Conservation (phyloP, 768 basidiomycete species). For the Suillus occidentalis region DNA sequence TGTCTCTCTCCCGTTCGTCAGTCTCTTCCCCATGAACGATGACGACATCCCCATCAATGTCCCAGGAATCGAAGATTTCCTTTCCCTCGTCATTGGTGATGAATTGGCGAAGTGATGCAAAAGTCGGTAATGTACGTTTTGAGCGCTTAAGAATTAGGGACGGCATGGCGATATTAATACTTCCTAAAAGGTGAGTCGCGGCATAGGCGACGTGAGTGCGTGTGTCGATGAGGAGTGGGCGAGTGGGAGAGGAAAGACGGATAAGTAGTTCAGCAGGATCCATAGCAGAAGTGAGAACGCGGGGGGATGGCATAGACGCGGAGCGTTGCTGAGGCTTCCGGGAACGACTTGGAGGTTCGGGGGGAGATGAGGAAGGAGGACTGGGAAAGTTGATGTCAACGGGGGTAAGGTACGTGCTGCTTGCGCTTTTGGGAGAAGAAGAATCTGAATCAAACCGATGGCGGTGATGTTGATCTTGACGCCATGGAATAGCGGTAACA, state of each 20-base stretch:
- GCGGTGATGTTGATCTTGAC: conserved; percentile 10
- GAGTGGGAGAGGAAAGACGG: conserved; percentile 47
- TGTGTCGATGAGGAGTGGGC: conserved; percentile 81
- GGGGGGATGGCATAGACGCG: conserved; percentile 17
- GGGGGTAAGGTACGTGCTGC: conserved; percentile 55
- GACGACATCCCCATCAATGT: conserved; percentile 64
- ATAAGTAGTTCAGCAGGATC: conserved; percentile 47
- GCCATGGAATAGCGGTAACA: neutral
- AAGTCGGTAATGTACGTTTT: conserved; percentile 53
- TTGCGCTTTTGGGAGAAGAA: conserved; percentile 45
- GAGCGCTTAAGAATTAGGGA: conserved; percentile 88
- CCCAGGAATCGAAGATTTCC: conserved; percentile 52
- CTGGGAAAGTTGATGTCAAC: conserved; percentile 33
- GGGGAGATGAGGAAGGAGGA: conserved; percentile 23
- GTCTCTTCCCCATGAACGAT: conserved; percentile 80
- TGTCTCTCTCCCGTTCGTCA: conserved; percentile 61
- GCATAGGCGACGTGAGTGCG: conserved; percentile 68
- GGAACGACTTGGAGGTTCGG: conserved; percentile 18
- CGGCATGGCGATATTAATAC: conserved; percentile 85
- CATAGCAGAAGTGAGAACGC: conserved; percentile 37
- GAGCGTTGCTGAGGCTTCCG: conserved; percentile 5
- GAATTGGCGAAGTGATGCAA: conserved; percentile 75
- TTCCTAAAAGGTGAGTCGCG: conserved; percentile 61
- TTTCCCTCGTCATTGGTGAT: conserved; percentile 79
- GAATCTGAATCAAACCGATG: conserved; percentile 17